Evolutionary conservation across 2,329 filamentous ascomycete species (phyloP), one percentile per base, ranked within the genome.

Genomic region (Daldinia sp.): DNA sequence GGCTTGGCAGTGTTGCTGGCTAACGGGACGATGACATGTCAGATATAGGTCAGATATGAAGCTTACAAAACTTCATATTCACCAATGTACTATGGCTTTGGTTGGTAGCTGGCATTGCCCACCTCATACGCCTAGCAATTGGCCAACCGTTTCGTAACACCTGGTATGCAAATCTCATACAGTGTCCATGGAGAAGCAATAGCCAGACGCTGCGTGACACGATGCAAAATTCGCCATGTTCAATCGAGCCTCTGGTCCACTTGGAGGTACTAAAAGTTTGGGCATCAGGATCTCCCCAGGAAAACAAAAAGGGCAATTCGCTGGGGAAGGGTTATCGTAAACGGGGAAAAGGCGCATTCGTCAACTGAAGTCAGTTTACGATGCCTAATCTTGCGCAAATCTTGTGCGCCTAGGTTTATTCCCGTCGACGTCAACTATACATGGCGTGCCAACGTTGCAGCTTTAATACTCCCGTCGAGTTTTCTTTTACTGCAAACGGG

Each of bases 21-120:
- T 70, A 65, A 71, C 70, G 62, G 64, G 60, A 69, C 62, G 68
- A 68, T 70, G 70, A 70, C 70, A 71, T 69, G 68, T 70, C 70
- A 69, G 70, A 69, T 70, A 59, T 32, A 65, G 57, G 58, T 63
- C 54, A 60, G 48, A 58, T 55, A 50, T 68, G 59, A 64, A 65
- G 61, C 64, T 67, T 39, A 37, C 50, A 39, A 48, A 64, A 43
- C 59, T 39, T 37, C 62, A 55, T 62, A 51, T 58, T 53, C 59
- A 58, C 51, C 58, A 51, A 58, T 64, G 56, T 59, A 51, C 59
- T 43, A 43, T 41, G 41, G 54, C 37, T 34, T 67, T 63, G 61
- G 61, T 67, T 62, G 63, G 61, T 64, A 65, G 62, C 45, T 62
- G 61, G 50, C 57, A 60, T 65, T 30, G 58, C 53, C 51, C 61